phyloP scores from a whole-genome alignment of 108 stramenopile genomes.

The Bacterosira constricta region DNA sequence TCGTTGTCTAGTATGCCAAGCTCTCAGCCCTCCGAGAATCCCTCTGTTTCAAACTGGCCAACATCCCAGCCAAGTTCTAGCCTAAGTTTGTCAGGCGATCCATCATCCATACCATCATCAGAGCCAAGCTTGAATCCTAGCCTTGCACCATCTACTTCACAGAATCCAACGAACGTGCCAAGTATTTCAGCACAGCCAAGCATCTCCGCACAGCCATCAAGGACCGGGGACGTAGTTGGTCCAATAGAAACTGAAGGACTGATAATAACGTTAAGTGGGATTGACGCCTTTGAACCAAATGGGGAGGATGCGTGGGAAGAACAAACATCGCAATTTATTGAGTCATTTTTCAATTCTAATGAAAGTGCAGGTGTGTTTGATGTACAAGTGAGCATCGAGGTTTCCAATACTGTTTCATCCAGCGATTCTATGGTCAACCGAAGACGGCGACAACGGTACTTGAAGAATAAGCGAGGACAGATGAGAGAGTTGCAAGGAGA shows the following conservation, averaged over 20 bases:
- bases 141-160: too few species aligned
- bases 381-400: background rate
- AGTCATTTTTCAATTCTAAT: conserved; percentile 3
- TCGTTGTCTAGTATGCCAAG: too few species aligned
- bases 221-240: background rate
- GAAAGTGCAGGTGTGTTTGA: background rate
- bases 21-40: too few species aligned
- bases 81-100: too few species aligned
- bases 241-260: background rate
- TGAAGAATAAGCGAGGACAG: too few species aligned
- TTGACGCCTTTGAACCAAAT: background rate
- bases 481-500: background rate
- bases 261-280: conserved; percentile 2
- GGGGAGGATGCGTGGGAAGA: conserved; percentile 1
- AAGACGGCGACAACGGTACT: too few species aligned
- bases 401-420: background rate
- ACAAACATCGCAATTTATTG: background rate
- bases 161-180: too few species aligned
- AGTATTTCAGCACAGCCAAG: background rate
- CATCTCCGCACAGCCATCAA: background rate
- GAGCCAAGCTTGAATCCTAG: too few species aligned
- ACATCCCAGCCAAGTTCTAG: too few species aligned
- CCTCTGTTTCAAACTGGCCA: too few species aligned
- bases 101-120: too few species aligned
- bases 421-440: background rate